Conservation (phyloP, 495 filamentous ascomycete species). For the Usnea hakonensis region DNA sequence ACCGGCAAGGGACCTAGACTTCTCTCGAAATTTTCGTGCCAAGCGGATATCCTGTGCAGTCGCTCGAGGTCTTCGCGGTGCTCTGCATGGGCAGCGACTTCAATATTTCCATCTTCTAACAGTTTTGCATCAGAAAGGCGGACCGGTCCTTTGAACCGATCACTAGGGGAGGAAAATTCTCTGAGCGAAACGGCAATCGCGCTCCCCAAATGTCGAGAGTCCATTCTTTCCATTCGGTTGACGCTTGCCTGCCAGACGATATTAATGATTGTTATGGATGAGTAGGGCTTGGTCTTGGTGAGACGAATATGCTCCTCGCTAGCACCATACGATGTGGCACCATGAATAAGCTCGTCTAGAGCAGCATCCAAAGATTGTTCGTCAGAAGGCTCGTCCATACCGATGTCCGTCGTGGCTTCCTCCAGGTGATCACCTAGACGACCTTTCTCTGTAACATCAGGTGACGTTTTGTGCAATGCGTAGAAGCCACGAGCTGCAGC, state of each 20-base stretch:
- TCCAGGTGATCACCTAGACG: no score
- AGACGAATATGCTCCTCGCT: no score
- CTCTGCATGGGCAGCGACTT: neutral
- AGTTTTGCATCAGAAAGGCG: neutral
- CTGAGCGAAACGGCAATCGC: neutral
- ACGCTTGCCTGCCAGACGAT: neutral
- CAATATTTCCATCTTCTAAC: neutral
- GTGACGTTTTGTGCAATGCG: neutral
- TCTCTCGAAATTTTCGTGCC: neutral
- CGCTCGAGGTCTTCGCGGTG: neutral
- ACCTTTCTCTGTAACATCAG: no score
- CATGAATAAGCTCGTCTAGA: no score
- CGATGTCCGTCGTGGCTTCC: no score
- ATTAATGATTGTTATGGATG: neutral
- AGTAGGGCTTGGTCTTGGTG: neutral
- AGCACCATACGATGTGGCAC: no score
- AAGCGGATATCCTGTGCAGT: neutral
- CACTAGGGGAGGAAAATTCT: no score
- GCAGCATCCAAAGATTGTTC: no score
- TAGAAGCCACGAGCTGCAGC: neutral
- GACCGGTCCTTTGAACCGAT: neutral
- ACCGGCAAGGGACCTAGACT: neutral
- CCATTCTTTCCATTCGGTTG: neutral
- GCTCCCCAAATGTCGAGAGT: neutral
- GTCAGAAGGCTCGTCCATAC: no score